Evolutionary conservation across 2,329 filamentous ascomycete species (phyloP).

Genomic region (Venturia asperata): DNA sequence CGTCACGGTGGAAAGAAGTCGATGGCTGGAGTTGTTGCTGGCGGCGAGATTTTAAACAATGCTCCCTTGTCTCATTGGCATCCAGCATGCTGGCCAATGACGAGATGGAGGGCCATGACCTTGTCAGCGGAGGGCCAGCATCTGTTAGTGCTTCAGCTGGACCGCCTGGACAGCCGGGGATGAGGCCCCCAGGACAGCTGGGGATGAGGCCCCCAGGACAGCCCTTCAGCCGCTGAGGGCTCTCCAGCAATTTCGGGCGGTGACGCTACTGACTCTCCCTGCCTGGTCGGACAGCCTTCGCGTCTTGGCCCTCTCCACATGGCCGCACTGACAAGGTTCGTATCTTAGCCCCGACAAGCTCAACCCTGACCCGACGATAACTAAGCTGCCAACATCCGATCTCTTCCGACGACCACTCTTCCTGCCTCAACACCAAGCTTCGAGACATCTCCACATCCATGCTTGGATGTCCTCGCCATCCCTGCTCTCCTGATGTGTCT

Average conservation of each 20-base stretch:
- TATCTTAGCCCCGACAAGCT: background rate
- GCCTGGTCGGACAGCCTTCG: background rate
- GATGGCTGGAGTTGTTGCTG: background rate
- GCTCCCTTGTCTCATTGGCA: constrained; percentile 4
- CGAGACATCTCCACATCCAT: too few species aligned
- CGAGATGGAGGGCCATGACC: background rate
- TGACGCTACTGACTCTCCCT: background rate
- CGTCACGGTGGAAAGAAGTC: background rate
- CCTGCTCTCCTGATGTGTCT: background rate
- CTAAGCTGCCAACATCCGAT: background rate
- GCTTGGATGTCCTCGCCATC: background rate
- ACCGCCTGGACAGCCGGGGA: too few species aligned
- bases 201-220: background rate
- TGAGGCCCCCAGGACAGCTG: background rate
- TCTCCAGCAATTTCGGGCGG: background rate
- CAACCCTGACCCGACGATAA: background rate
- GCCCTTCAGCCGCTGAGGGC: background rate
- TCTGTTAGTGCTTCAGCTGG: background rate
- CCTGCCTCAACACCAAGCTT: too few species aligned
- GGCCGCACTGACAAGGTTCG: background rate
- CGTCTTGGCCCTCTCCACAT: constrained; percentile 3
- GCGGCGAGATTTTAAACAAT: too few species aligned
- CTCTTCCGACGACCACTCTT: too few species aligned
- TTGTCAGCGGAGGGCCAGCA: background rate
- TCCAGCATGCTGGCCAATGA: background rate